Base-by-base conservation (phyloP, 129 eudicot genomes). In the Saussurea involucrata region DNA sequence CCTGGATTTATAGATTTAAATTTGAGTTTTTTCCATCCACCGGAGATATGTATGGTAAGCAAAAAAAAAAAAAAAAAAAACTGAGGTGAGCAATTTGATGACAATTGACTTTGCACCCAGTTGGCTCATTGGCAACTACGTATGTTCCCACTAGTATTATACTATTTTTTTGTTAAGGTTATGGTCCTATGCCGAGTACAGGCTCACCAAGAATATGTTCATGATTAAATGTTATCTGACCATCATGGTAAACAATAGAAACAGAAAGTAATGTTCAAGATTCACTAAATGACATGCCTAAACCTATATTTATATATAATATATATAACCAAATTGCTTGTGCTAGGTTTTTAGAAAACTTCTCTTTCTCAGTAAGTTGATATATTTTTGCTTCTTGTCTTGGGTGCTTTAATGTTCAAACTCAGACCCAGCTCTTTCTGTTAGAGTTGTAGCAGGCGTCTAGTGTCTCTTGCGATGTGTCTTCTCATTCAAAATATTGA, bases 381-480 rank as follows among this genome's bases (percentile, higher is more conserved):
- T 13, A 46, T 46, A 46, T 46, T 46, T 46, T 13, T 15, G 21
- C 7, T 46, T 46, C 20, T 46, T 46, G 58, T 46, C 58, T 15
- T 13, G 58, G 20, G 20, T 46, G 49, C 15, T 11, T 40, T 40
- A 15, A 46, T 46, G 58, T 46, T 46, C 58, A 15, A 46, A 46
- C 49, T 40, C 49, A 2, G 49, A 40, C 49, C 17, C 49, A 10
- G 49, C 49, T 40, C 13, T 10, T 17, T 18, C 27, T 12, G 22
- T 58, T 27, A 20, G 53, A 63, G 32, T 33, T 44, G 72, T 42
- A 24, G 67, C 27, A 13, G 44, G 55, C 18, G 49, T n/a, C 17
- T 20, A 28, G 25, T 80, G n/a, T 73, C 60, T 42, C 53, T 24
- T 63, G 78, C 69, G 44, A 32, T 74, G 55, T 9, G 12, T 46